phyloP scores from a whole-genome alignment of 495 filamentous ascomycete species.

The Aspergillus cristatus region DNA sequence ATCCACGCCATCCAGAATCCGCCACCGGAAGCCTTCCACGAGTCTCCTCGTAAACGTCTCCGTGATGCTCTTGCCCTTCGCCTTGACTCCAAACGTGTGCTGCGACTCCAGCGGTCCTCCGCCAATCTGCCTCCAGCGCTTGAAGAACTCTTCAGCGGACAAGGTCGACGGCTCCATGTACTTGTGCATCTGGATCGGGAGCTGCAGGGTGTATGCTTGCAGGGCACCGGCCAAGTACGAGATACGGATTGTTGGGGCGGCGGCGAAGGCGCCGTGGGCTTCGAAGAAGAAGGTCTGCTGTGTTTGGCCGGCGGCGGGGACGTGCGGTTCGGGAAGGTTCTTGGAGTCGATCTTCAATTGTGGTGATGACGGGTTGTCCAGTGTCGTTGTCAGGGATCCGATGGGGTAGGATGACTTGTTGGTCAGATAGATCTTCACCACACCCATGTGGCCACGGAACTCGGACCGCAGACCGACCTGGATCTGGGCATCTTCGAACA shows the following conservation, averaged over 20 bases:
- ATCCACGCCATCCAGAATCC: slow-evolving; percentile 74
- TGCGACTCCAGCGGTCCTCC: slow-evolving; percentile 79
- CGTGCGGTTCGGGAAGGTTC: slow-evolving; percentile 74
- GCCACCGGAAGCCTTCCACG: slow-evolving; percentile 81
- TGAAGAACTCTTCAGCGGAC: slow-evolving; percentile 89
- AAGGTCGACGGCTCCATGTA: slow-evolving; percentile 91
- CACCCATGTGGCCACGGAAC: slow-evolving; percentile 88
- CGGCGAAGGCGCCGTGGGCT: slow-evolving; percentile 68
- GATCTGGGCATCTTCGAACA: slow-evolving; percentile 92
- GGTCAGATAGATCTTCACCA: slow-evolving; percentile 88
- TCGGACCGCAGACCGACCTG: slow-evolving; percentile 89
- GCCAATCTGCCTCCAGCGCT: slow-evolving; percentile 97
- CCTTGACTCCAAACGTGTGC: slow-evolving; percentile 60
- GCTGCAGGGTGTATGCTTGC: slow-evolving; percentile 83
- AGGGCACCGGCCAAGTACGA: slow-evolving; percentile 90
- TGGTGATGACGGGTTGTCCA: slow-evolving; percentile 69
- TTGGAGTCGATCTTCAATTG: slow-evolving; percentile 75
- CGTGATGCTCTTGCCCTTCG: slow-evolving; percentile 41
- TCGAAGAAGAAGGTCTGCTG: slow-evolving; percentile 95
- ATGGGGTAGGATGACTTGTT: slow-evolving; percentile 83
- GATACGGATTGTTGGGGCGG: slow-evolving; percentile 84
- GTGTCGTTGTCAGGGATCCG: slow-evolving; percentile 83
- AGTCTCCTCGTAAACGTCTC: slow-evolving; percentile 52
- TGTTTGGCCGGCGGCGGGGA: slow-evolving; percentile 66
- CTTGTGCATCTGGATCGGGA: slow-evolving; percentile 84